These are phyloP conservation scores for Cadophora gregata DNA, from an alignment of 2,329 filamentous ascomycete genomes.

Conservation along the genomic window DNA sequence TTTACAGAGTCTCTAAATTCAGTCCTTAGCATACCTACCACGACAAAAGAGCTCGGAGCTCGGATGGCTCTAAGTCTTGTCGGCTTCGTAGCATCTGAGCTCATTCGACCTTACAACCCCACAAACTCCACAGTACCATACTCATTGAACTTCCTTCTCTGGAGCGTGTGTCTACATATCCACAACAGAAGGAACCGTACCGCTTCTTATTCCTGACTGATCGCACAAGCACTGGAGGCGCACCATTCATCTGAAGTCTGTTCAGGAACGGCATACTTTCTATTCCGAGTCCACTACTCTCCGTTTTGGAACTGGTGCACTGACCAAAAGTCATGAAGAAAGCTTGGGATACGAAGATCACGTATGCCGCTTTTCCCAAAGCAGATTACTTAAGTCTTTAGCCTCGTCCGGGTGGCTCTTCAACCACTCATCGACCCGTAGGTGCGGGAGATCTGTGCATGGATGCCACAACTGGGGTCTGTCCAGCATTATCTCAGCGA, in stretches of 20 bases:
- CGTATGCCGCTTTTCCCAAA: neutral
- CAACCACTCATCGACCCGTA: neutral
- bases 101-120: neutral
- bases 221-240: neutral
- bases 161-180: neutral
- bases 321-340: neutral
- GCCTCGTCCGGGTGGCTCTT: neutral
- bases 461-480: neutral
- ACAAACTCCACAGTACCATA: neutral
- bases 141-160: neutral
- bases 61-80: neutral
- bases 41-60: neutral
- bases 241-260: neutral
- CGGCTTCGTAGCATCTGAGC: neutral
- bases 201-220: neutral
- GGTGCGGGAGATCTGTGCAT: conserved; percentile 9
- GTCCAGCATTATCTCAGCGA: neutral
- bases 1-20: neutral
- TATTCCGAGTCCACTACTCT: neutral
- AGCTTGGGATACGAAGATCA: neutral
- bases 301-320: neutral
- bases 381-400: neutral
- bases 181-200: neutral
- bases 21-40: neutral
- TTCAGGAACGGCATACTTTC: neutral